These are phyloP conservation scores for Plasmodium inui DNA, from an alignment of 169 alveolate genomes.

Conservation along the genomic window DNA sequence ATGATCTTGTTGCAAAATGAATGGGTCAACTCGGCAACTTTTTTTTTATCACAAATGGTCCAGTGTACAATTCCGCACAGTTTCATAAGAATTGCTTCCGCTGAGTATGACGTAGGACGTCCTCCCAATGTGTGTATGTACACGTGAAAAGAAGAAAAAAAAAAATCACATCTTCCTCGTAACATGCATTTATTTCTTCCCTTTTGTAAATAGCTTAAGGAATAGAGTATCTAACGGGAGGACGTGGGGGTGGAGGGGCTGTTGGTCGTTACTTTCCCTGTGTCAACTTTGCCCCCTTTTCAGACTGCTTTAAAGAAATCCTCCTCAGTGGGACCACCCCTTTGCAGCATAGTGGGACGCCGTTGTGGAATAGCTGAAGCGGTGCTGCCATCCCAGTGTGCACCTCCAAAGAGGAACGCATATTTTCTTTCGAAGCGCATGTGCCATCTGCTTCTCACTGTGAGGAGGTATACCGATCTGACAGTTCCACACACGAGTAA, in stretches of 20 bases:
- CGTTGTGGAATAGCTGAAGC: neutral
- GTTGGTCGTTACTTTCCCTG: neutral
- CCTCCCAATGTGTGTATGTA: neutral
- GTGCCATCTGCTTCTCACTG: neutral
- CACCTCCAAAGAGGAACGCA: neutral
- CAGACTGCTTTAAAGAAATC: neutral
- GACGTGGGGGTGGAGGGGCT: neutral
- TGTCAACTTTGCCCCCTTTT: neutral
- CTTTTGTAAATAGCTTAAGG: neutral
- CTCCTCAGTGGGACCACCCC: neutral
- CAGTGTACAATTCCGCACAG: neutral
- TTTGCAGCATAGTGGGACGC: neutral
- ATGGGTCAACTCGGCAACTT: neutral
- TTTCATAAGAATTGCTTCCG: neutral
- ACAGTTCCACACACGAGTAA: neutral
- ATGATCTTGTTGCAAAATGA: neutral
- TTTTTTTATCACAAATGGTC: neutral
- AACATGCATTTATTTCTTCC: neutral
- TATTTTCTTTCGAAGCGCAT: neutral
- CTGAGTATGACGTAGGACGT: neutral
- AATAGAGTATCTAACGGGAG: neutral
- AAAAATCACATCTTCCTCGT: neutral
- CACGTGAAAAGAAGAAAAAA: neutral
- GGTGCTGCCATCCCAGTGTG: neutral
- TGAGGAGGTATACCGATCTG: neutral